Conservation (phyloP, 176 grass and related monocot species). For the Oryza nivara region DNA sequence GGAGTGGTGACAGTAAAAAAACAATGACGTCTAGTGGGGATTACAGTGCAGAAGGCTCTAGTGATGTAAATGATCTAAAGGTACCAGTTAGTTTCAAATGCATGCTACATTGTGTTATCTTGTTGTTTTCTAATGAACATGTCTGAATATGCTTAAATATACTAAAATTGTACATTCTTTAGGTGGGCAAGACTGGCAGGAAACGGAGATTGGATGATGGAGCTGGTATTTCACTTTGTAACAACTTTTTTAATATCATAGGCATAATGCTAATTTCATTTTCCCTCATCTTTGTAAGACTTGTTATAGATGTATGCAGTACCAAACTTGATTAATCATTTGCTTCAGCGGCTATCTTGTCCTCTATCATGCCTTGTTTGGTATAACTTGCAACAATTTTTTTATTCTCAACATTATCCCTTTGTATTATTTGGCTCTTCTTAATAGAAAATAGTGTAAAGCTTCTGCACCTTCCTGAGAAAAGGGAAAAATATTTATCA, state of each 20-base stretch:
- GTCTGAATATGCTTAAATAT: conserved; percentile 25
- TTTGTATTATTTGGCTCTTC: not conserved
- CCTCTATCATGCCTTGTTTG: conserved; percentile 11
- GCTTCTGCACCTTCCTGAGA: no score
- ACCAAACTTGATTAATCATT: conserved; percentile 24
- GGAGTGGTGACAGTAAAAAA: conserved; percentile 64
- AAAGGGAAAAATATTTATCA: no score
- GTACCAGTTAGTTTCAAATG: conserved; percentile 28
- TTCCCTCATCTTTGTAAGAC: not conserved
- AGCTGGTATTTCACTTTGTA: conserved; percentile 49
- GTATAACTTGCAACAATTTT: conserved; percentile 11
- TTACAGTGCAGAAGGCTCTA: conserved; percentile 80
- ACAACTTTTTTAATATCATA: conserved; percentile 6
- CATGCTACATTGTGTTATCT: not conserved
- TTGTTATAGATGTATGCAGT: not conserved
- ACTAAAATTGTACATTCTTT: conserved; percentile 25
- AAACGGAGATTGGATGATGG: conserved; percentile 57
- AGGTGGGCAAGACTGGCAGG: conserved; percentile 52
- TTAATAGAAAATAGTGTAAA: no score
- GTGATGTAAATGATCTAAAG: conserved; percentile 68
- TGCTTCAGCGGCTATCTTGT: conserved; percentile 19
- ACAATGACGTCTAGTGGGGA: conserved; percentile 52
- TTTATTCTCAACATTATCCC: not conserved
- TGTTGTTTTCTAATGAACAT: not conserved
- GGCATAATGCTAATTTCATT: not conserved